phyloP scores from a whole-genome alignment of 1,284 basidiomycete species.

The Microbotryum silenes-acaulis region DNA sequence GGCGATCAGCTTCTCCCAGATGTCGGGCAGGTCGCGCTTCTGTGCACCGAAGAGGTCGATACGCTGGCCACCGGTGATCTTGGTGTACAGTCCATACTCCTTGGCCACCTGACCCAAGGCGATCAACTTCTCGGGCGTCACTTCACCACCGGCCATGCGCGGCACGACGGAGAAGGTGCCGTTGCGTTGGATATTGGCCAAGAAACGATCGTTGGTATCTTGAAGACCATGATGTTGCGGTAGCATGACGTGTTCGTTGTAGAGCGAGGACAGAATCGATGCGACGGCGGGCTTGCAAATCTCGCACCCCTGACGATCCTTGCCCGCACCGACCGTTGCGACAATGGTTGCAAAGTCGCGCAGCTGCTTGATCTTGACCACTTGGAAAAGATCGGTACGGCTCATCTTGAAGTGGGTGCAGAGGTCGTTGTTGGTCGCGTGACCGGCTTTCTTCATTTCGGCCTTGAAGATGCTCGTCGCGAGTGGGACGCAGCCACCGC shows the following conservation, averaged over 20 bases:
- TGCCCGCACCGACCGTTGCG: slow-evolving; percentile 48
- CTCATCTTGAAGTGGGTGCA: slow-evolving; percentile 63
- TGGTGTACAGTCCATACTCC: slow-evolving; percentile 63
- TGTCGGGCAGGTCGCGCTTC: slow-evolving; percentile 65
- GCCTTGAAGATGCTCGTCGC: slow-evolving; percentile 53
- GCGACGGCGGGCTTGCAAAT: slow-evolving; percentile 64
- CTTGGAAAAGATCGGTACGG: slow-evolving; percentile 59
- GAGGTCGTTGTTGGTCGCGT: slow-evolving; percentile 54
- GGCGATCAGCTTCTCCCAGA: slow-evolving; percentile 60
- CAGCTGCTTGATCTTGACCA: slow-evolving; percentile 61
- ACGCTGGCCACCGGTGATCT: slow-evolving; percentile 56
- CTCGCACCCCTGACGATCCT: slow-evolving; percentile 52
- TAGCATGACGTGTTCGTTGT: slow-evolving; percentile 61
- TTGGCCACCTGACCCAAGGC: slow-evolving; percentile 62
- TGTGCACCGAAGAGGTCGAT: slow-evolving; percentile 67
- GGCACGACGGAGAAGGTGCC: slow-evolving; percentile 68
- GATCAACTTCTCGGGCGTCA: slow-evolving; percentile 61
- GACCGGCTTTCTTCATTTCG: slow-evolving; percentile 63
- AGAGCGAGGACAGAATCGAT: slow-evolving; percentile 59
- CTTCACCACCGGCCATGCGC: slow-evolving; percentile 59
- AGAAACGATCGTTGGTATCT: slow-evolving; percentile 55
- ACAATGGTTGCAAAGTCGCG: slow-evolving; percentile 55
- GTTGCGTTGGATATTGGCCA: slow-evolving; percentile 69
- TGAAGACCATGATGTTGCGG: slow-evolving; percentile 55
- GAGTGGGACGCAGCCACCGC: slow-evolving; percentile 62